Percentiles rank a stretch among this genome's conserved stretches.
Evolutionary conservation across 2,329 filamentous ascomycete species (phyloP).

Genomic region (Daldinia sp.): DNA sequence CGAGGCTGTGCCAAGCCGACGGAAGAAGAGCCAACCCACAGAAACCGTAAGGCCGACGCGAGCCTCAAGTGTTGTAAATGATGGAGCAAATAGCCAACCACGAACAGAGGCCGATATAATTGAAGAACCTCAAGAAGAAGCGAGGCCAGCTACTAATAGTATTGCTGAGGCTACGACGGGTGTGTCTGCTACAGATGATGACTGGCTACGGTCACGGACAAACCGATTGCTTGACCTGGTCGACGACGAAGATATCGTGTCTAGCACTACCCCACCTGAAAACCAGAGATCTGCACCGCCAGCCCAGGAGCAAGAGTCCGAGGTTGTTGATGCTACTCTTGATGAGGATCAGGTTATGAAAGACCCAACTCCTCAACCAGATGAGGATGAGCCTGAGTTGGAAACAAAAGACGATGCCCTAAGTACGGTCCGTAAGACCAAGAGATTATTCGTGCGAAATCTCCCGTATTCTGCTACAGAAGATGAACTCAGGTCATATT

Average conservation of each 20-base stretch:
- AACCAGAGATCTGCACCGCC: conserved; percentile 6
- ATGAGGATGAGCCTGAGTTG: conserved; percentile 43
- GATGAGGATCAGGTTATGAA: conserved; percentile 37
- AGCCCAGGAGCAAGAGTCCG: conserved; percentile 25
- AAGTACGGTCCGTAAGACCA: conserved; percentile 76
- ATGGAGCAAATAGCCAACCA: neutral
- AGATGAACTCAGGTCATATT: conserved; percentile 79
- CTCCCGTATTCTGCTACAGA: conserved; percentile 84
- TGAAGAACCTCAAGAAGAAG: conserved; percentile 22
- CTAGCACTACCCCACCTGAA: conserved; percentile 26
- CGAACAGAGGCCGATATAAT: conserved; percentile 11
- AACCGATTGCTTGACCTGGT: conserved; percentile 87
- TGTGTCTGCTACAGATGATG: conserved; percentile 75
- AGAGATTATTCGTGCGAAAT: conserved; percentile 89
- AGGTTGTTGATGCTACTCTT: conserved; percentile 35
- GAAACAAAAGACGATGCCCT: conserved; percentile 59
- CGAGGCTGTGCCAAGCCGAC: conserved; percentile 70
- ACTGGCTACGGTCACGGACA: conserved; percentile 92
- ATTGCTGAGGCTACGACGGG: conserved; percentile 5
- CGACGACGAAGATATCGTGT: conserved; percentile 73
- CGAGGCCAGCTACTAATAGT: conserved; percentile 11
- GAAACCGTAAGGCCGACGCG: conserved; percentile 27
- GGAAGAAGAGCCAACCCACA: conserved; percentile 61
- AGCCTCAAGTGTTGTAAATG: neutral
- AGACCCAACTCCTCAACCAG: conserved; percentile 35